Percentiles rank a stretch among this genome's conserved stretches.
phyloP scores from a whole-genome alignment of 805 yeast species.

The Ogataea methylovora region DNA sequence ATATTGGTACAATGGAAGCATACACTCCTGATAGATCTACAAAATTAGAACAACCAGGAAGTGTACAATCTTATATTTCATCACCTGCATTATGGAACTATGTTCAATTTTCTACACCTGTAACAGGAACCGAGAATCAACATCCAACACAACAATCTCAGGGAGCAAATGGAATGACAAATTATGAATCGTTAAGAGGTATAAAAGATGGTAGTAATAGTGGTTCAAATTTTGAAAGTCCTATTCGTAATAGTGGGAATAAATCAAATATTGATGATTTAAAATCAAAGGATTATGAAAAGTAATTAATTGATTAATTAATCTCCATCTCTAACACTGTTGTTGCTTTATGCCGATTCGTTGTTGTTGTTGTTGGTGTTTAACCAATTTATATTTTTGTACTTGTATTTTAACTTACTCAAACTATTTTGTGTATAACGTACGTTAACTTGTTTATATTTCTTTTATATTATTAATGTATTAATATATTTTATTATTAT shows the following conservation, averaged over 20 bases:
- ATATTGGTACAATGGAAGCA: slow-evolving; percentile 48
- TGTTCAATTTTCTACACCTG: slow-evolving; percentile 57
- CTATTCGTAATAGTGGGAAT: background rate
- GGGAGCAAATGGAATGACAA: slow-evolving; percentile 2
- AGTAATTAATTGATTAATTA: no score
- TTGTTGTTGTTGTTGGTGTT: no score
- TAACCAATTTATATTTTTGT: no score
- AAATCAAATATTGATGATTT: background rate
- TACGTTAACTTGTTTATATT: no score
- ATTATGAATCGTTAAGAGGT: background rate
- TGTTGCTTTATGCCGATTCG: no score
- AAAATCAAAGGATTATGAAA: background rate
- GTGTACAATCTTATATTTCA: slow-evolving; percentile 35
- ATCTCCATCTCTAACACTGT: no score
- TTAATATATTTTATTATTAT: no score
- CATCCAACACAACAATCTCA: slow-evolving; percentile 26
- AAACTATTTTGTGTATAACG: no score
- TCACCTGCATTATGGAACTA: slow-evolving; percentile 94
- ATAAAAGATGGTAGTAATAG: background rate
- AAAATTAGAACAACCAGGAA: slow-evolving; percentile 7
- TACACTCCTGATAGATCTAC: slow-evolving; percentile 47
- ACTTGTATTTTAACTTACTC: no score
- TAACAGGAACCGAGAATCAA: slow-evolving; percentile 22
- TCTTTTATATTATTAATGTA: no score
- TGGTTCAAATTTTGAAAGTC: background rate